phyloP scores from a whole-genome alignment of 805 yeast genomes.

The Alloascoidea africana region DNA sequence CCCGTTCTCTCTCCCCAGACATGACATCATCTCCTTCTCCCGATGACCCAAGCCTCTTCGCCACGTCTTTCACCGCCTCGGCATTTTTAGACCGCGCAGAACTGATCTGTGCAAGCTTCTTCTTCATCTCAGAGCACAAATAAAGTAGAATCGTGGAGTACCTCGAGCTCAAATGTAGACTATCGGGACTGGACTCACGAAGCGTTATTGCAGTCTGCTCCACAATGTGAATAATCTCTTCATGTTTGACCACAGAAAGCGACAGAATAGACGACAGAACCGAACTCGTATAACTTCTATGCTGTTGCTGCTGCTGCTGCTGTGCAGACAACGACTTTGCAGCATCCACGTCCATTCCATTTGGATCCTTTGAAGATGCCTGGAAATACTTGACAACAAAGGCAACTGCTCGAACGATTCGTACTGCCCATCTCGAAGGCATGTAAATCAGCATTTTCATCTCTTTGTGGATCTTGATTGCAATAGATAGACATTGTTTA shows the following conservation, averaged over 20 bases:
- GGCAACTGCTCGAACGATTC: constrained; percentile 79
- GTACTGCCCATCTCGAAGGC: constrained; percentile 88
- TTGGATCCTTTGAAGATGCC: constrained; percentile 26
- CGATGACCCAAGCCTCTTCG: too few species aligned
- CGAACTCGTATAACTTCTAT: constrained; percentile 15
- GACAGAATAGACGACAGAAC: constrained; percentile 31
- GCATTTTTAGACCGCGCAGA: too few species aligned
- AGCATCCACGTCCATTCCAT: constrained; percentile 5
- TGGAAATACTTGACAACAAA: constrained; percentile 77
- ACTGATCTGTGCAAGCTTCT: too few species aligned
- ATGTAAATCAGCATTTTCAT: constrained; percentile 51
- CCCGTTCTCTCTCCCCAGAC: too few species aligned
- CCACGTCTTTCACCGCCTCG: too few species aligned
- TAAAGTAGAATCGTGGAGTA: constrained; percentile 20
- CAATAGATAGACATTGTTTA: constrained; percentile 56
- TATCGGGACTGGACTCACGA: constrained; percentile 80
- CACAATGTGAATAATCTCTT: constrained; percentile 52
- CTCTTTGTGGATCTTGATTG: constrained; percentile 46
- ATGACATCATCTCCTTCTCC: too few species aligned
- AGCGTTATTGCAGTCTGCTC: constrained; percentile 60
- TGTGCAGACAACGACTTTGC: constrained; percentile 3
- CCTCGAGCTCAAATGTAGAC: constrained; percentile 67
- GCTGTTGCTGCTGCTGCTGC: constrained; percentile 9
- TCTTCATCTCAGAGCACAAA: constrained; percentile 1
- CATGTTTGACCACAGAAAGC: constrained; percentile 50